Conservation (phyloP, 2,329 filamentous ascomycete species). For the Colletotrichum sp. region DNA sequence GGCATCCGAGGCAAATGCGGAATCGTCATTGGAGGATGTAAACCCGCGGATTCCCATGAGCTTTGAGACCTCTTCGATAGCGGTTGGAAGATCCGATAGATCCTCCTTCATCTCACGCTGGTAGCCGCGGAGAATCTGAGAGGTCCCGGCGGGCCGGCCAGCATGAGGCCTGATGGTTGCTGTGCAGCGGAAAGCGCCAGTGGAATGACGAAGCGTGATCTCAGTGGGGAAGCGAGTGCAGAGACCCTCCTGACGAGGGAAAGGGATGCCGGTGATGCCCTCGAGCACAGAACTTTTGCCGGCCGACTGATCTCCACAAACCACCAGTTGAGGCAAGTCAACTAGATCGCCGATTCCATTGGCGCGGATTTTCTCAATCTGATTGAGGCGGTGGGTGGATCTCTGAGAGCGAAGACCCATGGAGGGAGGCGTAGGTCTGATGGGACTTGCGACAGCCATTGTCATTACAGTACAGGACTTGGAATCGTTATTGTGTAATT, state of each 20-base stretch:
- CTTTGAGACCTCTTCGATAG: conserved; percentile 15
- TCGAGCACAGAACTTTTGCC: conserved; percentile 65
- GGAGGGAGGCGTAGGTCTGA: background rate
- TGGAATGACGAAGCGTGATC: conserved; percentile 48
- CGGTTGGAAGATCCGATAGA: background rate
- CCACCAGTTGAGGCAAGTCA: conserved; percentile 52
- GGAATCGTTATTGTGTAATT: background rate
- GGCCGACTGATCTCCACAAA: conserved; percentile 60
- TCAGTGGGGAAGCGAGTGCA: conserved; percentile 64
- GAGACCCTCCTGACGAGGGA: conserved; percentile 55
- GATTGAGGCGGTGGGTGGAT: conserved; percentile 33
- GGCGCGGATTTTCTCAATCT: conserved; percentile 39
- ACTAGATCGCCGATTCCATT: conserved; percentile 39
- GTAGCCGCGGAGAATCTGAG: background rate
- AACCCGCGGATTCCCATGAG: conserved; percentile 12
- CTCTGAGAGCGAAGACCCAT: background rate
- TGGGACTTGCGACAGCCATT: background rate
- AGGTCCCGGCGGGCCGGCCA: background rate
- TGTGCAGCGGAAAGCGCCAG: background rate
- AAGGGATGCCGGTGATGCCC: conserved; percentile 59
- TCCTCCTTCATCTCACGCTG: conserved; percentile 11
- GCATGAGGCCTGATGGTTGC: conserved; percentile 8
- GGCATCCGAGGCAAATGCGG: conserved; percentile 20
- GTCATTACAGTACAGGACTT: background rate
- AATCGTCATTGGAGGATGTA: conserved; percentile 17